Evolutionary conservation across 2,329 filamentous ascomycete species (phyloP).

Genomic region (Talaromyces marneffei): DNA sequence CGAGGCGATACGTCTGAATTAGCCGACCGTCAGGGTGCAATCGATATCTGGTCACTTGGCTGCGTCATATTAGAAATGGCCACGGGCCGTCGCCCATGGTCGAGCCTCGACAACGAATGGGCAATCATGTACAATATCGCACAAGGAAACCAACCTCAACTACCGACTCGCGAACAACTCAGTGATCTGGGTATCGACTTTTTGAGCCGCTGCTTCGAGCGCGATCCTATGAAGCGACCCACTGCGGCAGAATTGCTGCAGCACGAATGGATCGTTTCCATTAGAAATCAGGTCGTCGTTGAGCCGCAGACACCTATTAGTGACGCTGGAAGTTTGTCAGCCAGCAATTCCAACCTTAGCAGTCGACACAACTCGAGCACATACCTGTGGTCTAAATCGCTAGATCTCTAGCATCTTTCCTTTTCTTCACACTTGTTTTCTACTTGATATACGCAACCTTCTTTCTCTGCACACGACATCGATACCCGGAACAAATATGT

Average conservation of each 20-base stretch:
- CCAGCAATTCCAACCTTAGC: constrained; percentile 13
- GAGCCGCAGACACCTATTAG: constrained; percentile 36
- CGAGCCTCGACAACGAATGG: constrained; percentile 96
- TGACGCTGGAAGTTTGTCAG: constrained; percentile 35
- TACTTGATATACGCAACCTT: not conserved
- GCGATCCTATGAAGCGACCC: constrained; percentile 71
- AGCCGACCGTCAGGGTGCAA: constrained; percentile 72
- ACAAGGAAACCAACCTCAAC: constrained; percentile 84
- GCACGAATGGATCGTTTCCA: constrained; percentile 74
- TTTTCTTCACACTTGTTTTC: not conserved
- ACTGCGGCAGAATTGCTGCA: constrained; percentile 84
- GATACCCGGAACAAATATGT: constrained; percentile 10
- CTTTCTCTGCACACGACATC: constrained; percentile 11
- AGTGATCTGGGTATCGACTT: constrained; percentile 83
- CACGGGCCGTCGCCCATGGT: constrained; percentile 89
- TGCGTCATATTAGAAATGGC: constrained; percentile 98
- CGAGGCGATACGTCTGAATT: constrained; percentile 73
- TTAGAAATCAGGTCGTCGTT: constrained; percentile 44
- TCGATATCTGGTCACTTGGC: constrained; percentile 93
- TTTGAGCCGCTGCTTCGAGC: constrained; percentile 74
- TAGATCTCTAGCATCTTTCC: not conserved
- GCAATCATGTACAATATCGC: constrained; percentile 99
- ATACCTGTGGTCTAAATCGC: not conserved
- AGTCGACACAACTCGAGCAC: constrained; percentile 13
- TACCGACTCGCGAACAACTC: constrained; percentile 77